Base-by-base conservation (phyloP, 768 basidiomycete species). In the Russula foetens region DNA sequence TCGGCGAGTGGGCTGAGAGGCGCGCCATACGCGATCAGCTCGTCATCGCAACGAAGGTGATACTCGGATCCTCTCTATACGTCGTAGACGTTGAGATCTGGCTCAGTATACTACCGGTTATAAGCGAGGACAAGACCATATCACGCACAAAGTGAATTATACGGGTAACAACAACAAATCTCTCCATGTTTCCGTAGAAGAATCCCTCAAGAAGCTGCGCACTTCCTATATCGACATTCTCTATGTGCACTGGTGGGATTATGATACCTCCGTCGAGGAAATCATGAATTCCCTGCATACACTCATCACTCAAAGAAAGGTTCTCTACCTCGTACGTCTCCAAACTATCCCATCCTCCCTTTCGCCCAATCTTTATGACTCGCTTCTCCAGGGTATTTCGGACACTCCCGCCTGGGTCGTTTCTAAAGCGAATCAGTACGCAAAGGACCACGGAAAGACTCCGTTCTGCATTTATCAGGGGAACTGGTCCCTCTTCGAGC, bases 271-370 rank as follows among this genome's bases (percentile, higher is more conserved):
- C 17, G 73, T 85, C 49, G 77, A 80, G 66, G 83, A 86, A 69
- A 70, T 84, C 44, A 82, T 85, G 81, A 75, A 76, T 43, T 69
- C 73, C 8, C 71, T 85, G 7, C 79, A 85, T 62, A 70, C 74
- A 21, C 74, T 85, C 35, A 79, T 85, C 38, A 69, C 68, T 8
- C 66, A 73, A 33, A 78, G 82, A 19, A 82, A 84, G 63, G 80
- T 83, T 4, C 65, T 72, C 21, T 70, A 72, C 31, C 65, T 72
- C 7, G 69, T 71, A 35, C 7, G 67, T 47, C 9, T 50, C 29
- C 29, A n/a, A 3, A 29, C 5, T 17, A 0, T 12, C 9, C 8
- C 19, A 3, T 1, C n/a, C n/a, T 11, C 9, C 7, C 3, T 28
- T 14, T 44, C 4, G 3, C 24, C 11, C 7, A 2, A 14, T 8